Conservation (phyloP, 441 rosid genomes). For the Viola pubescens region DNA sequence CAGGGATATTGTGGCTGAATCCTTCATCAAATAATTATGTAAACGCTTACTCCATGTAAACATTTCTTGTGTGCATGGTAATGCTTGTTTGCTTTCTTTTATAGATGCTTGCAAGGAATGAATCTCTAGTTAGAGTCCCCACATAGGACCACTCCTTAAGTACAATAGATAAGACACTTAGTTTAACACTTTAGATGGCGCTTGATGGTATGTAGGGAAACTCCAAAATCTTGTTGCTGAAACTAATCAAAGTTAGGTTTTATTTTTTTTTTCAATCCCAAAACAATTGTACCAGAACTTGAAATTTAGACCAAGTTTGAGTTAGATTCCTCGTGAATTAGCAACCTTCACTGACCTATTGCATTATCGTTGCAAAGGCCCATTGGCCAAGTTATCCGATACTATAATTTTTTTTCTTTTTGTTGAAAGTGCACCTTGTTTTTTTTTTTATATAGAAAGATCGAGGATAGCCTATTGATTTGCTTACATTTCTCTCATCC, state of each 20-base stretch:
- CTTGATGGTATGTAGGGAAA: background rate
- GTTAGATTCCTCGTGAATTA: background rate
- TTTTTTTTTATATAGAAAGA: background rate
- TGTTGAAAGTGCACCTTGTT: background rate
- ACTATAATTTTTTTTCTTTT: background rate
- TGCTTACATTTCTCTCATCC: background rate
- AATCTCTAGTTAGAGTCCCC: too few species aligned
- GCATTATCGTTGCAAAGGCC: background rate
- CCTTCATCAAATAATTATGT: too few species aligned
- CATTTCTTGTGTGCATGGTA: too few species aligned
- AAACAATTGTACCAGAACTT: background rate
- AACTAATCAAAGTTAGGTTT: background rate
- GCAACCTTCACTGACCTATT: background rate
- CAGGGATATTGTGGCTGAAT: too few species aligned
- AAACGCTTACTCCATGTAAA: too few species aligned
- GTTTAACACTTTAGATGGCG: background rate
- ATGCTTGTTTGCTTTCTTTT: too few species aligned
- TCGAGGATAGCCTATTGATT: background rate
- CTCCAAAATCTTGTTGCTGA: background rate
- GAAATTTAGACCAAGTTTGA: conserved; percentile 7
- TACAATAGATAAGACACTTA: too few species aligned
- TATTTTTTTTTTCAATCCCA: background rate
- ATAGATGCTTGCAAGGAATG: too few species aligned
- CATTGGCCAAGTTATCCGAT: conserved; percentile 1
- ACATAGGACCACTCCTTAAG: too few species aligned